phyloP scores from a whole-genome alignment of 768 basidiomycete species.

The Asterophora parasitica region DNA sequence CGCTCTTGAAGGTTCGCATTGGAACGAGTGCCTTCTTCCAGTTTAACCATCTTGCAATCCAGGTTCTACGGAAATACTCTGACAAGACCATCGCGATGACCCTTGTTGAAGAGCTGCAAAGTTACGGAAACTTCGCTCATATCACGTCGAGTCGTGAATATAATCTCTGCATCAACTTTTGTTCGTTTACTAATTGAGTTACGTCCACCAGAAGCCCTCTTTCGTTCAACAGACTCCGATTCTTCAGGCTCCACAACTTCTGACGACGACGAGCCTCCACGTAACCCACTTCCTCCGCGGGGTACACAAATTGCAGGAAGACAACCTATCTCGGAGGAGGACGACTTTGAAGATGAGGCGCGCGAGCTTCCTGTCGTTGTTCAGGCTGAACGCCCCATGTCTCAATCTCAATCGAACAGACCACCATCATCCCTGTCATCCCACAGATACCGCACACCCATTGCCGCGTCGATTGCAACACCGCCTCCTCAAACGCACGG shows the following conservation, averaged over 20 bases:
- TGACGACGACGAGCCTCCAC: conserved; percentile 22
- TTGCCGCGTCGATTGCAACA: conserved; percentile 55
- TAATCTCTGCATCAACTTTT: not conserved
- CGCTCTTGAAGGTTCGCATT: conserved; percentile 67
- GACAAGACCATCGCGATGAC: conserved; percentile 75
- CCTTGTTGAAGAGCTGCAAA: conserved; percentile 72
- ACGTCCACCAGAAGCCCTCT: conserved; percentile 34
- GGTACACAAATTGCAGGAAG: conserved; percentile 28
- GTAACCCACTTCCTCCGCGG: conserved; percentile 17
- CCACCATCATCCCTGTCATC: conserved; percentile 79
- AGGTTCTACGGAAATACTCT: conserved; percentile 81
- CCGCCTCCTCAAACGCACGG: conserved; percentile 47
- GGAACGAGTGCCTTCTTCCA: not conserved
- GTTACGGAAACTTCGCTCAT: conserved; percentile 63
- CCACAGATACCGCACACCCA: conserved; percentile 73
- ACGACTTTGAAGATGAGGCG: conserved; percentile 32
- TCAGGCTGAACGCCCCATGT: conserved; percentile 21
- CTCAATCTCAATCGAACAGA: conserved; percentile 44
- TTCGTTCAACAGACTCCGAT: conserved; percentile 51
- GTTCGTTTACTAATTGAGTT: not conserved
- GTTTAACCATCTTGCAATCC: conserved; percentile 1
- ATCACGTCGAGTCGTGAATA: conserved; percentile 60
- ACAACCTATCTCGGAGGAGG: conserved; percentile 40
- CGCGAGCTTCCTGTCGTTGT: conserved; percentile 34
- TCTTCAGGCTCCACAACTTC: conserved; percentile 65